Base-by-base conservation (phyloP, 2,329 filamentous ascomycete species). In the Botryotinia narcissicola region DNA sequence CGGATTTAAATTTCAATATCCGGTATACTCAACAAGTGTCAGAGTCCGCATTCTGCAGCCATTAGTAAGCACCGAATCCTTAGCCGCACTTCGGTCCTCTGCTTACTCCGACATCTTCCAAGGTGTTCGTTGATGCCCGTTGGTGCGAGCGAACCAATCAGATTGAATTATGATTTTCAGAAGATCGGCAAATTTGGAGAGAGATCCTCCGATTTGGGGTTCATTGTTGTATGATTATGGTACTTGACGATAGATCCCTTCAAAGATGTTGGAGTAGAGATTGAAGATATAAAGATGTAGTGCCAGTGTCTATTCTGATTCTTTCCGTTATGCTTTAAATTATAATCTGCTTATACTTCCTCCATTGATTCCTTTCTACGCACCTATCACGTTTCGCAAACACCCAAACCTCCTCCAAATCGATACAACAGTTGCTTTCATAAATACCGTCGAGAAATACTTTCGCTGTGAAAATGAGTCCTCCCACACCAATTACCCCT, bases 121-220 rank as follows among this genome's bases (percentile, higher is more conserved):
- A n/a, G 12, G 10, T n/a, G 12, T 54, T 54, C 48, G 25, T 16
- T 54, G 25, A 54, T 54, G 25, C 25, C 25, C 48, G 48, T n/a
- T n/a, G 48, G 20, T 54, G 18, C n/a, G 54, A 32, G 54, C 54
- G 29, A 59, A 32, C 29, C 29, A 32, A 59, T 59, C 29, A 32
- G 3, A 59, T 18, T 4, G 20, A 20, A 32, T 3, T 2, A 20
- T 9, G 6, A 10, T 1, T 3, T 0, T 29, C 1, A 9, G 16
- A 54, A 4, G 16, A 0, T 18, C 54, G 29, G 54, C 6, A 59
- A 59, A 0, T 4, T 20, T 32, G n/a, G 29, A 29, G 16, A 10
- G 8, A 3, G 6, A 18, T 59, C 20, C 10, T 32, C 29, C 54
- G 54, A 59, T 14, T 32, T 32, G 6, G 6, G 18, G 29, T 32